phyloP scores from a whole-genome alignment of 2,329 filamentous ascomycete genomes.

The Ascocoryne sarcoides region DNA sequence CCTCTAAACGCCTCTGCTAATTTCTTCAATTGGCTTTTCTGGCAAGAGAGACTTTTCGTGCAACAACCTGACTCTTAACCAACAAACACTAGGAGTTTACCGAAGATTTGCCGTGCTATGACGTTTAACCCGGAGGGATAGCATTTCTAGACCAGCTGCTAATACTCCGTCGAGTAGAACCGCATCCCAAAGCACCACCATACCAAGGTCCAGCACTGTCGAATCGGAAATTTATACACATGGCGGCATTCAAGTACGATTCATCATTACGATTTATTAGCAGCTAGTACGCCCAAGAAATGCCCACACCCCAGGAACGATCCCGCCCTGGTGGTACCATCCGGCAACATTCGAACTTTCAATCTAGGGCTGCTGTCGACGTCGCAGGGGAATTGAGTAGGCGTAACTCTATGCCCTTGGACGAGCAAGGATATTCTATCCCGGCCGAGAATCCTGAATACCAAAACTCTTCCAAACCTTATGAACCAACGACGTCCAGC shows the following conservation, averaged over 20 bases:
- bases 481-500: slow-evolving; percentile 20
- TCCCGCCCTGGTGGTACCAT: background rate
- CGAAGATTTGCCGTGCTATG: too few species aligned
- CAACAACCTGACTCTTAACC: too few species aligned
- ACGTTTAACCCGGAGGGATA: too few species aligned
- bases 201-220: background rate
- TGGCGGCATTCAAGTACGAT: background rate
- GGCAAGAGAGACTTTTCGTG: too few species aligned
- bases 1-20: too few species aligned
- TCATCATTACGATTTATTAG: background rate
- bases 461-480: slow-evolving; percentile 13
- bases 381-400: slow-evolving; percentile 35
- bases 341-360: slow-evolving; percentile 34
- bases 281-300: background rate
- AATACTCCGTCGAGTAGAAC: too few species aligned
- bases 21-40: too few species aligned
- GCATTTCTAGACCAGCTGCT: too few species aligned
- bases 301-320: background rate
- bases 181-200: too few species aligned
- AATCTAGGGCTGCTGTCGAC: slow-evolving; percentile 36
- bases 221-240: too few species aligned
- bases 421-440: slow-evolving; percentile 5
- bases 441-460: background rate
- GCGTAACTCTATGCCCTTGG: slow-evolving; percentile 1
- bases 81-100: too few species aligned